Evolutionary conservation across 768 basidiomycete species (phyloP).

Genomic region (Hericium coralloides): DNA sequence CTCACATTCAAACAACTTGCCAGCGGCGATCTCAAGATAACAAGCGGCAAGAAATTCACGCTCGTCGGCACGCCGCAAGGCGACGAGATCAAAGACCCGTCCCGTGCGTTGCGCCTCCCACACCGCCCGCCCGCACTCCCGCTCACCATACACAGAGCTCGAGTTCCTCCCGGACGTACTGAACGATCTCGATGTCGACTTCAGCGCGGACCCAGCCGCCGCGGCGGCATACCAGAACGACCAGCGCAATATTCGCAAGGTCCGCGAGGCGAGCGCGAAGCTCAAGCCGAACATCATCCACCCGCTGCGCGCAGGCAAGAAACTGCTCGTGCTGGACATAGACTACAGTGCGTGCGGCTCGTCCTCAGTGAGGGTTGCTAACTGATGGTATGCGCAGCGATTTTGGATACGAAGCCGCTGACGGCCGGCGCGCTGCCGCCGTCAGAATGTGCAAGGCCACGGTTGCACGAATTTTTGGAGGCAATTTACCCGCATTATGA

Average conservation of each 20-base stretch:
- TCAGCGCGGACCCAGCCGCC: constrained; percentile 53
- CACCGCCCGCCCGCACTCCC: too few species aligned
- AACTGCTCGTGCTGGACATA: constrained; percentile 77
- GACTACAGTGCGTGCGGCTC: constrained; percentile 61
- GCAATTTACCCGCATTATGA: constrained; percentile 78
- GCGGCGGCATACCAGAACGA: constrained; percentile 59
- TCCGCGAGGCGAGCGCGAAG: constrained; percentile 61
- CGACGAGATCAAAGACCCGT: constrained; percentile 76
- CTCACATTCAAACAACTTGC: neutral
- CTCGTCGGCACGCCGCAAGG: constrained; percentile 82
- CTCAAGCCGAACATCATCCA: constrained; percentile 65
- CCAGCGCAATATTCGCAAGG: constrained; percentile 72
- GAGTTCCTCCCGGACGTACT: constrained; percentile 59
- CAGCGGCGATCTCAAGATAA: constrained; percentile 52
- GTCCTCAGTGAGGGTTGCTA: neutral
- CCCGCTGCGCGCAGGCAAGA: constrained; percentile 68
- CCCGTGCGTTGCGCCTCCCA: constrained; percentile 28
- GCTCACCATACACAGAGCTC: constrained; percentile 34
- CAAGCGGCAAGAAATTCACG: constrained; percentile 67
- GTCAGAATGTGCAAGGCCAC: constrained; percentile 73
- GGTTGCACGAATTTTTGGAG: constrained; percentile 78
- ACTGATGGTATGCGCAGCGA: constrained; percentile 35
- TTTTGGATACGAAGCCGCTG: constrained; percentile 77
- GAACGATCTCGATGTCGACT: constrained; percentile 80
- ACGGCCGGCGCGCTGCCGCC: constrained; percentile 77